Percentiles rank a stretch among this genome's conserved stretches.
Conservation (phyloP, 805 yeast genomes). For the Grigorovia yakushimaensis region DNA sequence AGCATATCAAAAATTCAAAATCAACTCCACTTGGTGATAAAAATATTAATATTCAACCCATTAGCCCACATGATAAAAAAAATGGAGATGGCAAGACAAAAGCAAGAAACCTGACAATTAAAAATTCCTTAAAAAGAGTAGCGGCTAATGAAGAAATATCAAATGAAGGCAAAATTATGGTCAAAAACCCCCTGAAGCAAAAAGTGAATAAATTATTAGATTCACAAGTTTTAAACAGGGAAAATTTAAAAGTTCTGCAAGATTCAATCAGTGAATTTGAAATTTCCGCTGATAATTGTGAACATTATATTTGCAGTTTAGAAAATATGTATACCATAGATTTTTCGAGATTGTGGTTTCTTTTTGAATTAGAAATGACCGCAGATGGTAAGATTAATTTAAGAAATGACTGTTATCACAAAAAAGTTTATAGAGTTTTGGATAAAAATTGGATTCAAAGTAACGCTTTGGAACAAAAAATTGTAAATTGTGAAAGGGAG, state of each 20-base stretch:
- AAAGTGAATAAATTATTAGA: not conserved
- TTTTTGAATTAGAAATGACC: slow-evolving; percentile 28
- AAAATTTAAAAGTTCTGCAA: slow-evolving; percentile 16
- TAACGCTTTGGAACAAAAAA: slow-evolving; percentile 6
- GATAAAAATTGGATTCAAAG: slow-evolving; percentile 16
- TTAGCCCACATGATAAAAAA: not conserved
- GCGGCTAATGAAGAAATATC: not conserved
- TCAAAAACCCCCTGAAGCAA: not conserved
- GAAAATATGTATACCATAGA: slow-evolving; percentile 8
- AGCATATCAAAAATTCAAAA: not conserved
- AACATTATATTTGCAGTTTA: slow-evolving; percentile 15
- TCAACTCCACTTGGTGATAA: not conserved
- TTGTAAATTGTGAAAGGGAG: not conserved
- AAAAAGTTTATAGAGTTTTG: slow-evolving; percentile 17
- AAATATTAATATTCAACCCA: not conserved
- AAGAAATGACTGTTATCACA: slow-evolving; percentile 22
- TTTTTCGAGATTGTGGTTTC: slow-evolving; percentile 19
- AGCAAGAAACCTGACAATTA: not conserved
- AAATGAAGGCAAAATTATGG: not conserved
- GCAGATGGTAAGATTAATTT: slow-evolving; percentile 16
- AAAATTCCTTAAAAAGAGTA: not conserved
- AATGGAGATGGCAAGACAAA: not conserved
- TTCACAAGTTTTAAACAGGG: slow-evolving; percentile 8
- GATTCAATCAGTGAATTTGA: slow-evolving; percentile 13
- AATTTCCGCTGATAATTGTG: slow-evolving; percentile 5